Evolutionary conservation across 164 flowering plant species (phyloP), one percentile per base, ranked within the genome.

Genomic region (Tinospora cordifolia): DNA sequence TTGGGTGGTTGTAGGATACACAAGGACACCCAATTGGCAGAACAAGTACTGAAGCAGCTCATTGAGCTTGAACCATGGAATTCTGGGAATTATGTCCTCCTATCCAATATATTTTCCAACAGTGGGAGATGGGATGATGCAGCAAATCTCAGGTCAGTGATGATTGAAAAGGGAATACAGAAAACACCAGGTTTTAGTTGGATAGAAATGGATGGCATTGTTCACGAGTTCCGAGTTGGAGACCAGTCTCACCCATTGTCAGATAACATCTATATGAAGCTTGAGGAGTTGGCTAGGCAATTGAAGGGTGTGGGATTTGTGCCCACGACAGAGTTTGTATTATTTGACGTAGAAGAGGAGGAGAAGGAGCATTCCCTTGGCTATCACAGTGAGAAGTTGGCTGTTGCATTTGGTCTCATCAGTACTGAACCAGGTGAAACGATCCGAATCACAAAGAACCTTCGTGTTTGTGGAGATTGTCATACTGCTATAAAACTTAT

Each of bases 351-450:
- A 63, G 82, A 72, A 63, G 82, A 77, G 65, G 82, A 80, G 59
- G 82, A 80, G 69, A 79, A 79, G 65, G 78, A 77, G 69, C 74
- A 71, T 66, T 74, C 72, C 24, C 74, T 77, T 66, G 79, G 78
- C 47, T 69, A 62, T 60, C 82, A 80, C 70, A 80, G 82, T 65
- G 80, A 76, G 72, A 81, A 81, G 62, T 63, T 78, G 63, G 83
- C 83, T 34, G 59, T 80, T 64, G 78, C 80, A 40, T 80, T 73
- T 44, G 79, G 80, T 67, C 80, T 80, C 15, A 75, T 73, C 60
- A 65, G 69, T 47, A 49, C 69, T 3, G n/a, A 21, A 11, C 71
- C 71, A 44, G 51, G 25, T 54, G 63, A 63, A 25, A 40, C n/a
- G 40, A 77, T 80, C 10, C 74, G 80, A 63, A 63, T 80, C 24